Base-by-base conservation (phyloP, 768 basidiomycete genomes). In the Hygrophorus russula region DNA sequence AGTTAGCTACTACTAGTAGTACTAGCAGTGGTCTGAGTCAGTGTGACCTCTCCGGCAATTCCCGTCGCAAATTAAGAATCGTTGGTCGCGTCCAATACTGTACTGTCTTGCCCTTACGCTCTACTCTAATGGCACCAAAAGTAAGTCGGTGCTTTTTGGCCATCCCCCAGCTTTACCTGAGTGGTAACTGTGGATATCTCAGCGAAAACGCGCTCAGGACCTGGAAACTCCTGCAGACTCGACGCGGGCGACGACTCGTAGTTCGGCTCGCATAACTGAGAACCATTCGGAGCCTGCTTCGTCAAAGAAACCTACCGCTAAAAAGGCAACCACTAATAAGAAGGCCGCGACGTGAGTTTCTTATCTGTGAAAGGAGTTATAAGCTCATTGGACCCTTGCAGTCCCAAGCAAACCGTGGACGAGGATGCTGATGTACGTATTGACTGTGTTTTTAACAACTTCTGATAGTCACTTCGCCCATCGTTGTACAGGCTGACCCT, bases 191-290 rank as follows among this genome's bases (percentile, higher is more conserved):
- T 6, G 5, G 11, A 19, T 41, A 34, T 18, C 17, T 6, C 53
- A 84, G 82, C 66, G 81, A 50, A 84, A 82, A 65, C 77, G 73
- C 59, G 59, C 59, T 17, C 36, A 28, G 11, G 20, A 28, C 11
- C 15, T 34, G 18, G 33, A 20, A 18, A 29, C 29, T 43, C 53
- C 53, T 27, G 39, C 49, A 24, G 59, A 57, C 29, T 58, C 69
- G 49, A 60, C 71, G 52, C 69, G 71, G 57, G 53, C 64, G 28
- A 71, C 64, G 28, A 71, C 70, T 29, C 69, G 65, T 41, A 69
- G 66, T 48, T 70, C 73, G 12, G 53, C 68, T 32, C 68, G 69
- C 46, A 57, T 41, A 35, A 44, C 46, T 39, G 36, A 50, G 35
- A 55, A 52, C 20, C 54, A 56, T 45, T 52, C 46, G 46, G 60